Percentiles rank a stretch among this genome's conserved stretches.
phyloP scores from a whole-genome alignment of 2,329 filamentous ascomycete species.

The Monosporascus sp. region DNA sequence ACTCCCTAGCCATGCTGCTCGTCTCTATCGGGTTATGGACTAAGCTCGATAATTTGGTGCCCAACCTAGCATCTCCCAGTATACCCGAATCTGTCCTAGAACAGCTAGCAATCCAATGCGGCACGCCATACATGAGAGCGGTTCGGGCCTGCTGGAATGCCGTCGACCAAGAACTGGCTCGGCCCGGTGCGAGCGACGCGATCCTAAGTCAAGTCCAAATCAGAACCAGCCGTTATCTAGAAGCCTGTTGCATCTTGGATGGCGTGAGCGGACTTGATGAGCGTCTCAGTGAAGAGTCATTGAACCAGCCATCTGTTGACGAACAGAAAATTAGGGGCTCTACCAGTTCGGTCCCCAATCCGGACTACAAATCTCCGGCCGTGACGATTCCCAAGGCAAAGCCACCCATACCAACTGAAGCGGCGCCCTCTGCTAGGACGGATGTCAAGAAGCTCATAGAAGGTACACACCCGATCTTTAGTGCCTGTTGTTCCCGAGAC shows the following conservation, averaged over 20 bases:
- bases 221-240: constrained; percentile 52
- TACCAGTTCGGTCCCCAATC: constrained; percentile 9
- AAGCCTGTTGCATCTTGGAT: constrained; percentile 58
- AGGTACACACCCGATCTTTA: constrained; percentile 6
- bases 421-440: constrained; percentile 2
- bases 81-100: constrained; percentile 58
- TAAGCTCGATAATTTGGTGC: constrained; percentile 51
- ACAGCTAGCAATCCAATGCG: constrained; percentile 62
- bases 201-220: constrained; percentile 50
- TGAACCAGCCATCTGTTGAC: constrained; percentile 10
- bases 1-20: constrained; percentile 67
- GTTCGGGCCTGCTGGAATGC: constrained; percentile 67
- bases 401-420: constrained; percentile 3
- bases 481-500: constrained; percentile 1
- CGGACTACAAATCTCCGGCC: constrained; percentile 8
- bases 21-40: constrained; percentile 74
- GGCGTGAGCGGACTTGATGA: constrained; percentile 53
- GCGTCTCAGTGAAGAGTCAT: constrained; percentile 41
- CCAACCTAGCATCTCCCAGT: constrained; percentile 40
- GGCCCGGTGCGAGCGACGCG: constrained; percentile 41
- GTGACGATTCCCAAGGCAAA: constrained; percentile 8
- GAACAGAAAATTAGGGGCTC: constrained; percentile 4
- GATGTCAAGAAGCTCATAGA: constrained; percentile 7
- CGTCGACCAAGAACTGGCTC: constrained; percentile 57
- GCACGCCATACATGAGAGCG: constrained; percentile 69